A percentile compares a stretch with the other conserved stretches of the same genome.
Conservation (phyloP, 768 basidiomycete species). For the Tulasnella sp. region DNA sequence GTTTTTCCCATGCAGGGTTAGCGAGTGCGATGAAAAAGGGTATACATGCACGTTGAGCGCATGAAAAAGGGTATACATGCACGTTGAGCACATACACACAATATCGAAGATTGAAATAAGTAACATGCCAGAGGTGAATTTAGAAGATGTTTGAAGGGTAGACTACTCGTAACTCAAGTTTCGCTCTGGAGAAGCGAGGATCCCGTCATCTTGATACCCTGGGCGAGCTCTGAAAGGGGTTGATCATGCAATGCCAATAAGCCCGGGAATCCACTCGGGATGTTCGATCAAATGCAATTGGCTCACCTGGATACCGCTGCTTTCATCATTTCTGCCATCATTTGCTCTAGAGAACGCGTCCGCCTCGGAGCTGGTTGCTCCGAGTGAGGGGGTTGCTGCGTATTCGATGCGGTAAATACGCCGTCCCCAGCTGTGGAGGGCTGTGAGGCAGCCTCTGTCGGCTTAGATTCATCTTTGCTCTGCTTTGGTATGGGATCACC, state of each 20-base stretch:
- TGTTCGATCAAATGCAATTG: background rate
- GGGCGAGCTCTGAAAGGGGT: background rate
- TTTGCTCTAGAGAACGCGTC: background rate
- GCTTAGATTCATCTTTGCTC: background rate
- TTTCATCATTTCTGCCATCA: background rate
- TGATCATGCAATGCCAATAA: background rate
- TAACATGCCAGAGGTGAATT: background rate
- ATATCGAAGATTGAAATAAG: too few relatives aligned
- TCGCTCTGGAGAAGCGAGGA: background rate
- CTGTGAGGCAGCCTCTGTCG: background rate
- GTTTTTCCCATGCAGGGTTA: background rate
- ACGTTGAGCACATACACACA: too few relatives aligned
- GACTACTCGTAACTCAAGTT: background rate
- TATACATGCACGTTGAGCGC: too few relatives aligned
- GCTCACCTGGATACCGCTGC: background rate
- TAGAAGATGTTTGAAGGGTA: background rate
- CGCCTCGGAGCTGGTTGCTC: background rate
- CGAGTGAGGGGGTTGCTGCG: background rate
- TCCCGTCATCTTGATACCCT: background rate
- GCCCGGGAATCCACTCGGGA: background rate
- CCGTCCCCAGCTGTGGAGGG: background rate
- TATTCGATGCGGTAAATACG: background rate
- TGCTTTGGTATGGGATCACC: background rate
- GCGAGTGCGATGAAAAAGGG: too few relatives aligned
- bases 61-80: too few relatives aligned